Base-by-base conservation (phyloP, 2,329 filamentous ascomycete species). In the Penicillium sp. region DNA sequence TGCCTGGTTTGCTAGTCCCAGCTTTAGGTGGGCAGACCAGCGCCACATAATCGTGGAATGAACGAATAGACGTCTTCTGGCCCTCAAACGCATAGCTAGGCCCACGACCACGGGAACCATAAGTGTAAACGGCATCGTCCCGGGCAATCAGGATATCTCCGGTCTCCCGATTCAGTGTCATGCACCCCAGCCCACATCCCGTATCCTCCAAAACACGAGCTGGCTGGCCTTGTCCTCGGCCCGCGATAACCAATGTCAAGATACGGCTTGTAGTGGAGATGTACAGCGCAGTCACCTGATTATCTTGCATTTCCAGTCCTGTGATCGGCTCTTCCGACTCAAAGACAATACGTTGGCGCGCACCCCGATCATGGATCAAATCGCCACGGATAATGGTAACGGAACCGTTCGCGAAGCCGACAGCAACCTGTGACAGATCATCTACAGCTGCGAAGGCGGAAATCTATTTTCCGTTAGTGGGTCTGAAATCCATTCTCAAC, bases 311-410 rank as follows among this genome's bases (percentile, higher is more conserved):
- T 69, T 95, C 90, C 14, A 99, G 87, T 1, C 93, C 93, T 0
- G 95, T 99, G 10, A 99, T 87, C 0, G 95, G 96, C 72, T 99
- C 95, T 67, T 98, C 93, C 0, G 93, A 96, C 71, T 99, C 95
- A 76, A 96, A 95, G 10, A 99, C 91, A 33, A 93, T 95, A 52
- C 95, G 86, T 73, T 99, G 95, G 71, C 91, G 92, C 11, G 93
- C 92, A 22, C 96, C 95, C 56, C 95, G 87, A 73, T 99, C 95
- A 73, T 99, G 92, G 66, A 99, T 90, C 48, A 99, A 80, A 71
- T 99, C 95, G 59, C 96, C 95, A 57, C 95, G 86, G 56, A 99
- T 90, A 27, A 99, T 87, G 0, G 92, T 96, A 13, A 99, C 93
- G 1, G 93, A 87, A 8, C 95, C 95, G 75, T 99, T 98, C 13